phyloP scores from a whole-genome alignment of 164 flowering plant genomes.

The Sextonia rubra region DNA sequence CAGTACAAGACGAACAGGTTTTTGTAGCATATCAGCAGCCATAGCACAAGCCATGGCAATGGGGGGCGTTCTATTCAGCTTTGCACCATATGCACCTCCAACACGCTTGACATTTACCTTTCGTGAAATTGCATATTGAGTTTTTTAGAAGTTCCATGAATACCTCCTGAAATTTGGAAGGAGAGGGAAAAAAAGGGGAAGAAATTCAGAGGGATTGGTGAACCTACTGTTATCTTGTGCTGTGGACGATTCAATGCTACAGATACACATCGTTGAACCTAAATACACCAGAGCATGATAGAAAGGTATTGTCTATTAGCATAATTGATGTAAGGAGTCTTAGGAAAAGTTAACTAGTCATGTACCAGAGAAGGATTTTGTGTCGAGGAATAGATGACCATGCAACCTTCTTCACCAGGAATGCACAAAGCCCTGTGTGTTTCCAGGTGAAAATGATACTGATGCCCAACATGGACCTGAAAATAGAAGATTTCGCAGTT shows the following conservation, averaged over 20 bases:
- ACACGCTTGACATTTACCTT: conserved; percentile 14
- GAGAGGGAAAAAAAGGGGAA: neutral
- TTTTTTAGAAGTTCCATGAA: neutral
- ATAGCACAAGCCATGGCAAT: conserved; percentile 13
- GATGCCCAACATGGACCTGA: conserved; percentile 11
- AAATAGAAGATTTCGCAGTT: neutral
- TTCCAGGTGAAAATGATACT: conserved; percentile 12
- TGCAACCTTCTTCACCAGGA: conserved; percentile 13
- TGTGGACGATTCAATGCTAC: conserved; percentile 9
- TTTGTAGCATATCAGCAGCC: conserved; percentile 10
- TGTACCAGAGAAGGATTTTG: conserved; percentile 12
- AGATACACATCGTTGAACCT: conserved; percentile 12
- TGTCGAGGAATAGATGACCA: conserved; percentile 8
- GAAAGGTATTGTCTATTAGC: neutral
- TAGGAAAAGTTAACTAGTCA: neutral
- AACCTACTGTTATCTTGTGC: conserved; percentile 10
- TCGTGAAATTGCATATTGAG: neutral
- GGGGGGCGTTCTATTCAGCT: conserved; percentile 7
- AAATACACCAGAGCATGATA: no score
- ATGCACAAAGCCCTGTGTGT: conserved; percentile 13
- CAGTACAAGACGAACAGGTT: conserved; percentile 11
- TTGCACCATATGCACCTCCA: conserved; percentile 11
- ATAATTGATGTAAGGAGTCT: neutral
- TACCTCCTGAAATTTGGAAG: no score
- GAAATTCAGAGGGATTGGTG: neutral